phyloP scores from a whole-genome alignment of 164 flowering plant species.

The Saururus chinensis region DNA sequence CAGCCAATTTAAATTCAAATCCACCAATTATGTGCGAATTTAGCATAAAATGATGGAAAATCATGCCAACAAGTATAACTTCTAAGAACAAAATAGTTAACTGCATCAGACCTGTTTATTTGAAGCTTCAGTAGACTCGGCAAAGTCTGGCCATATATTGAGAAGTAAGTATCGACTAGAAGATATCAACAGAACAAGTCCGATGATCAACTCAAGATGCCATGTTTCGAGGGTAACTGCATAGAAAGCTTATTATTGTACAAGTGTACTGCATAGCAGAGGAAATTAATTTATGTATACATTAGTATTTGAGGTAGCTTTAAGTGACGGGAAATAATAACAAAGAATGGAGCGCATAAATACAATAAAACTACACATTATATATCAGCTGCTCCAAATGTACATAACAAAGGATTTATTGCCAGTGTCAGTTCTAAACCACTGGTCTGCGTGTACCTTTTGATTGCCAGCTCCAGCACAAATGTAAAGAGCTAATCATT shows the following conservation, averaged over 20 bases:
- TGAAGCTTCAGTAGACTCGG: conserved; percentile 80
- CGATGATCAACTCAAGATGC: conserved; percentile 72
- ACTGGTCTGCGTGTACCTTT: background rate
- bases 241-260: background rate
- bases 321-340: too few relatives aligned
- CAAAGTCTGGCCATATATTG: conserved; percentile 83
- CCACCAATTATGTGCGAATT: too few relatives aligned
- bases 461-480: background rate
- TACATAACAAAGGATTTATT: background rate
- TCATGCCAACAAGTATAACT: background rate
- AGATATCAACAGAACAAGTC: conserved; percentile 55
- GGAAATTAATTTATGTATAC: background rate
- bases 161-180: conserved; percentile 58
- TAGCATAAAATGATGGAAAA: background rate
- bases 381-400: too few relatives aligned
- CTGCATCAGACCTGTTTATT: conserved; percentile 54
- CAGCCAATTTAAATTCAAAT: too few relatives aligned
- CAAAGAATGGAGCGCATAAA: background rate
- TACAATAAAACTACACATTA: background rate
- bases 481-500: background rate
- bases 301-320: too few relatives aligned
- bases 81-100: background rate
- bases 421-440: background rate
- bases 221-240: conserved; percentile 70
- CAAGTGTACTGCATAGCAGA: background rate